A percentile compares a stretch with the other conserved stretches of the same genome.
Conservation (phyloP, 441 rosid species). For the Populus trichocarpa region DNA sequence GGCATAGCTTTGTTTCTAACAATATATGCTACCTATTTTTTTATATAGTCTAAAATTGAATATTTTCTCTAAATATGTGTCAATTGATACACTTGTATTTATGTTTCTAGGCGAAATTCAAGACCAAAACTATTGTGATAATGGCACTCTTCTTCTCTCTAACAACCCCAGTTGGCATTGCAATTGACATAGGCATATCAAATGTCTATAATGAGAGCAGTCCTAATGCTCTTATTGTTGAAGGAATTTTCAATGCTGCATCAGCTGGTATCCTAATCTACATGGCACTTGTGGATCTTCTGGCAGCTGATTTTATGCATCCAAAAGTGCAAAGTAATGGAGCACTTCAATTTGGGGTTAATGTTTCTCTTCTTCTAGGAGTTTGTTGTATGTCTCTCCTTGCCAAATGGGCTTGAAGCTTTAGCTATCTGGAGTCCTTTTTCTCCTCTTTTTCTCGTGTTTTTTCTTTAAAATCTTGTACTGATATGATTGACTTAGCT, state of each 20-base stretch:
- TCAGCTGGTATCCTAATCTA: conserved; percentile 68
- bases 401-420: conserved; percentile 57
- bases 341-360: conserved; percentile 37
- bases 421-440: background rate
- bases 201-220: conserved; percentile 36
- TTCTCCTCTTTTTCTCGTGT: background rate
- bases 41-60: background rate
- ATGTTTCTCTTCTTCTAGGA: conserved; percentile 47
- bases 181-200: conserved; percentile 48
- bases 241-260: conserved; percentile 51
- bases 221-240: conserved; percentile 43
- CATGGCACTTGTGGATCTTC: conserved; percentile 73
- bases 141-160: conserved; percentile 62
- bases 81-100: background rate
- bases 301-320: conserved; percentile 59
- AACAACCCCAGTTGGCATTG: conserved; percentile 63
- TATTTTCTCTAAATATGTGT: background rate
- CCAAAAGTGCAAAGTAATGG: conserved; percentile 46
- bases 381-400: conserved; percentile 51
- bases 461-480: background rate
- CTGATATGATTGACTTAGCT: too few species aligned
- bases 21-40: too few species aligned
- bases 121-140: conserved; percentile 13
- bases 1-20: too few species aligned
- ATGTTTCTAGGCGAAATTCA: conserved; percentile 50